Evolutionary conservation across 2,329 filamentous ascomycete genomes (phyloP).

Genomic region (Zymoseptoria ardabiliae): DNA sequence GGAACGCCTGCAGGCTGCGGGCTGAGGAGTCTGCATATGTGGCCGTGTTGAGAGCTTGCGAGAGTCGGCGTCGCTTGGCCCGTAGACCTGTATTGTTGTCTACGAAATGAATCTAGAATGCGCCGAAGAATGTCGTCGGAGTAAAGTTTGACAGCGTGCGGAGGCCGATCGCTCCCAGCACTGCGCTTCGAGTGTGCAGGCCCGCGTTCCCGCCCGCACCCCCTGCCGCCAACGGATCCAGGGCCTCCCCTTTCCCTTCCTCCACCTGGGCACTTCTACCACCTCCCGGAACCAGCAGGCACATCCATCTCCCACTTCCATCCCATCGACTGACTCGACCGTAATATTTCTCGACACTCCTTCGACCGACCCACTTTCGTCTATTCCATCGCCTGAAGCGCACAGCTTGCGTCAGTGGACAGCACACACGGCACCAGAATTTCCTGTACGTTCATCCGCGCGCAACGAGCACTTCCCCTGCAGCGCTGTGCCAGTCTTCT

Average conservation of each 20-base stretch:
- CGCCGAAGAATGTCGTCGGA: background rate
- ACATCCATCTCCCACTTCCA: background rate
- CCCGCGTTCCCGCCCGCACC: background rate
- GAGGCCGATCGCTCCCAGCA: background rate
- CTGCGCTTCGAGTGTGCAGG: background rate
- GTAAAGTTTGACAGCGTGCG: background rate
- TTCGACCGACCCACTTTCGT: background rate
- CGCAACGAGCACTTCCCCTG: background rate
- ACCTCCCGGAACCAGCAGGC: background rate
- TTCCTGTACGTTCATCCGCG: slow-evolving; percentile 9
- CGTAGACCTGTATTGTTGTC: background rate
- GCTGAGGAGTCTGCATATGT: background rate
- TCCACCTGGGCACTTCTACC: background rate
- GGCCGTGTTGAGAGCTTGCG: background rate
- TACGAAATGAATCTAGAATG: background rate
- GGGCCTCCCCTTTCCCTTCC: background rate
- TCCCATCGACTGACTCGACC: background rate
- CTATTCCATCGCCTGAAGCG: background rate
- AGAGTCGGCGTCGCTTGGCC: background rate
- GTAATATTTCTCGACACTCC: background rate
- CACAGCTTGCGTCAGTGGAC: slow-evolving; percentile 8
- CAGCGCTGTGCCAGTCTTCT: background rate
- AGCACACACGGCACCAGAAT: slow-evolving; percentile 20
- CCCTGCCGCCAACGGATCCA: background rate
- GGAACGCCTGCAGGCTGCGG: background rate